phyloP scores from a whole-genome alignment of 768 basidiomycete species.

The Serendipita sp. region DNA sequence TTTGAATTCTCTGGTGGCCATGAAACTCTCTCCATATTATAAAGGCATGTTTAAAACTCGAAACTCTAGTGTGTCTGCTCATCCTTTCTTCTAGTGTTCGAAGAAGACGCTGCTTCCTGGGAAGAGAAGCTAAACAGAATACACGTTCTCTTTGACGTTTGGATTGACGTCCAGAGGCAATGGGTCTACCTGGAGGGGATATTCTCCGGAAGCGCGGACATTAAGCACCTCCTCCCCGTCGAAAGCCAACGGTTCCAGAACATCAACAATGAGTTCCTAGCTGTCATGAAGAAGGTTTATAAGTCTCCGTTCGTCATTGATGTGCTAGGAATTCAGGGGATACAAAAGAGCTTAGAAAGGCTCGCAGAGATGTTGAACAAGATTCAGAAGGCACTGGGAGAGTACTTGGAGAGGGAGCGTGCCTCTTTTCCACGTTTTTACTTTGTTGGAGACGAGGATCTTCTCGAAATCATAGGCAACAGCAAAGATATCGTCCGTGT shows the following conservation, averaged over 20 bases:
- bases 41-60: slow-evolving; percentile 48
- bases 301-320: slow-evolving; percentile 96
- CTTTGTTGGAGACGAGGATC: slow-evolving; percentile 97
- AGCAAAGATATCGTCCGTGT: slow-evolving; percentile 96
- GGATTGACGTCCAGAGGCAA: slow-evolving; percentile 99
- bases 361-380: slow-evolving; percentile 91
- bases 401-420: slow-evolving; percentile 95
- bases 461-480: slow-evolving; percentile 98
- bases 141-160: slow-evolving; percentile 94
- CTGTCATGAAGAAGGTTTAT: slow-evolving; percentile 99
- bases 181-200: slow-evolving; percentile 99
- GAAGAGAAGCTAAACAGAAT: slow-evolving; percentile 94
- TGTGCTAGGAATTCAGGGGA: slow-evolving; percentile 87
- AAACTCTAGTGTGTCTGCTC: slow-evolving; percentile 25
- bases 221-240: slow-evolving; percentile 95
- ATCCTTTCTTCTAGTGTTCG: slow-evolving; percentile 44
- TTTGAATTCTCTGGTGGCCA: slow-evolving; percentile 84
- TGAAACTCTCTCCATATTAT: slow-evolving; percentile 97
- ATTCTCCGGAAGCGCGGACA: slow-evolving; percentile 98
- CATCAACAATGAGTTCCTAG: slow-evolving; percentile 95
- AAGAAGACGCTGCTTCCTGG: slow-evolving; percentile 89
- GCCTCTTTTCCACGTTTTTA: slow-evolving; percentile 99
- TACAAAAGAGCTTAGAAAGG: slow-evolving; percentile 95
- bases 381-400: slow-evolving; percentile 97
- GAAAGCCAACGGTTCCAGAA: slow-evolving; percentile 97